Conservation (phyloP, 2,329 filamentous ascomycete genomes). For the Lojkania enalia region DNA sequence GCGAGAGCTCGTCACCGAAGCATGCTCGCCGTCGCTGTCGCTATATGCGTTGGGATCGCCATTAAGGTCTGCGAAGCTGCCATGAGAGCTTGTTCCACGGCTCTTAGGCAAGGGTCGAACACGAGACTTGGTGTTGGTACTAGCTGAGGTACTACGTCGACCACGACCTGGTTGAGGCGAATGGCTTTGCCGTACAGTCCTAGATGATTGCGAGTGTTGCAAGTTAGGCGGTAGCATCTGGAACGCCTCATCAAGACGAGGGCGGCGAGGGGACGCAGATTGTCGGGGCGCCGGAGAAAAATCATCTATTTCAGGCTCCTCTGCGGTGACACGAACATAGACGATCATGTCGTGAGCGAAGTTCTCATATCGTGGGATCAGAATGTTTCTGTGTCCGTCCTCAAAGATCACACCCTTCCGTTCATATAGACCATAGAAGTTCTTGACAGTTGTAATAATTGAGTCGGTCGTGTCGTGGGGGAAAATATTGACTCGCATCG, state of each 20-base stretch:
- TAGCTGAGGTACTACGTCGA: slow-evolving; percentile 76
- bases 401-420: slow-evolving; percentile 88
- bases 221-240: slow-evolving; percentile 64
- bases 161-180: slow-evolving; percentile 72
- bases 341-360: slow-evolving; percentile 90
- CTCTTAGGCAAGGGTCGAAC: slow-evolving; percentile 70
- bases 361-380: slow-evolving; percentile 97
- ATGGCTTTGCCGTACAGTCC: slow-evolving; percentile 74
- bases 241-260: slow-evolving; percentile 65
- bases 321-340: slow-evolving; percentile 79
- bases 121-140: slow-evolving; percentile 58
- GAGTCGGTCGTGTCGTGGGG: slow-evolving; percentile 96
- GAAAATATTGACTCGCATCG: slow-evolving; percentile 88
- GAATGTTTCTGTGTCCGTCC: slow-evolving; percentile 81
- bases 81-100: slow-evolving; percentile 63
- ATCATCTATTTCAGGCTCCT: slow-evolving; percentile 55
- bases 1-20: slow-evolving; percentile 70
- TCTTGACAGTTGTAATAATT: slow-evolving; percentile 97
- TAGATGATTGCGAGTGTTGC: slow-evolving; percentile 67
- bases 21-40: slow-evolving; percentile 81
- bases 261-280: slow-evolving; percentile 56
- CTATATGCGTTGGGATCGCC: slow-evolving; percentile 76
- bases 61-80: slow-evolving; percentile 60
- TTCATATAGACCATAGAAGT: slow-evolving; percentile 96
- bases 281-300: slow-evolving; percentile 54